Evolutionary conservation across 179 eudicot species (phyloP).

Genomic region (Spinacia oleracea): DNA sequence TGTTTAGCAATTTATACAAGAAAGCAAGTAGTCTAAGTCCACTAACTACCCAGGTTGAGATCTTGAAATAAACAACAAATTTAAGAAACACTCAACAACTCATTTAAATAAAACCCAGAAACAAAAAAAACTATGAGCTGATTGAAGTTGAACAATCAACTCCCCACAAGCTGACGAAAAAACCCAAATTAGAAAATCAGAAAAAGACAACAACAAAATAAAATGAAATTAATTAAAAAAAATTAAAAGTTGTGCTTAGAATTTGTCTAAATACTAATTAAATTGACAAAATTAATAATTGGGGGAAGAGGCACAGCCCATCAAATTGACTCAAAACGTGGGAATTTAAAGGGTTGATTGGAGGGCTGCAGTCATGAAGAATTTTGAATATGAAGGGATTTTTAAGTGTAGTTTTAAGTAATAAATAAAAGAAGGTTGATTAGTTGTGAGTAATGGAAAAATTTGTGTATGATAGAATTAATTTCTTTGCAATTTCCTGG

Average conservation of each 20-base stretch:
- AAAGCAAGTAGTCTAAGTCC: conserved; percentile 10
- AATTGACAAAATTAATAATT: not conserved
- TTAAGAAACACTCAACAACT: conserved; percentile 17
- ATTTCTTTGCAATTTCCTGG: conserved; percentile 25
- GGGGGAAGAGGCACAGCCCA: not conserved
- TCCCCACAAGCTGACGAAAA: conserved; percentile 13
- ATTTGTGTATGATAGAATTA: not conserved
- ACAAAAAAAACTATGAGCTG: conserved; percentile 2
- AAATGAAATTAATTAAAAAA: not conserved
- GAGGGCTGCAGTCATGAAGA: not conserved
- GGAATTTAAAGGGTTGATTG: conserved; percentile 6
- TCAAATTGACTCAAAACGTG: conserved; percentile 24
- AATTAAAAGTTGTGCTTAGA: not conserved
- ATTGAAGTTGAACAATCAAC: conserved; percentile 30
- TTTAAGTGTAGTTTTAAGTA: not conserved
- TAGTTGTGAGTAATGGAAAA: conserved; percentile 7
- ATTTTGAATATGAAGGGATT: not conserved
- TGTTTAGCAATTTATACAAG: conserved; percentile 4
- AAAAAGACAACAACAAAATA: not conserved
- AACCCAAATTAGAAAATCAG: conserved; percentile 15
- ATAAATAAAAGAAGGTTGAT: not conserved
- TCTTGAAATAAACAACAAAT: conserved; percentile 28
- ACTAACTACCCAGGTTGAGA: conserved; percentile 21
- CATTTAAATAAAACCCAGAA: conserved; percentile 21
- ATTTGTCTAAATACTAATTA: conserved; percentile 1